These are phyloP conservation scores for Esteya vermicola DNA, from an alignment of 2,329 filamentous ascomycete species.

Conservation along the genomic window DNA sequence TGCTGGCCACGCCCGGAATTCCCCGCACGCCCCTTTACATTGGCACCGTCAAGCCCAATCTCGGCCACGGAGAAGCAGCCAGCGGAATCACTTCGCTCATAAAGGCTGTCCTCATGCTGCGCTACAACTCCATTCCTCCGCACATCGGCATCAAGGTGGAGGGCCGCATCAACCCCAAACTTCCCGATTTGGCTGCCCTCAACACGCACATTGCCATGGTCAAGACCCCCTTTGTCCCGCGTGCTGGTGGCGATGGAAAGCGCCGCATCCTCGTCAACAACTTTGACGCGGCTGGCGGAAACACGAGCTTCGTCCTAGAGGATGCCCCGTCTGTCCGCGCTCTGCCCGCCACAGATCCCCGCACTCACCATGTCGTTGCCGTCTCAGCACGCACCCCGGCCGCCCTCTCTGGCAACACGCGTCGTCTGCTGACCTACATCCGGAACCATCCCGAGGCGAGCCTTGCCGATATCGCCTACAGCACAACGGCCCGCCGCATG, in stretches of 20 bases:
- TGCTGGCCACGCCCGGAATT: slow-evolving; percentile 9
- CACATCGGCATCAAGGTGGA: slow-evolving; percentile 33
- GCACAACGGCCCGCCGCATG: slow-evolving; percentile 32
- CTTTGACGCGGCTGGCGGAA: slow-evolving; percentile 43
- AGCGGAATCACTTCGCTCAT: slow-evolving; percentile 27
- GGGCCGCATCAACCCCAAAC: slow-evolving; percentile 32
- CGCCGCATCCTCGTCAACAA: slow-evolving; percentile 29
- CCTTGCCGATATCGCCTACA: slow-evolving; percentile 36
- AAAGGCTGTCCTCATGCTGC: slow-evolving; percentile 34
- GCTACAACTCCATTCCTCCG: slow-evolving; percentile 31
- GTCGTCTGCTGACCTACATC: slow-evolving; percentile 26
- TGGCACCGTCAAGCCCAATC: slow-evolving; percentile 33
- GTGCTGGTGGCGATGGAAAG: not conserved
- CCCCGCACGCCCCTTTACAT: slow-evolving; percentile 19
- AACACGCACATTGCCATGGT: slow-evolving; percentile 41
- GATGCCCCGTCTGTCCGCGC: slow-evolving; percentile 20
- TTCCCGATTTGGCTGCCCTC: slow-evolving; percentile 47
- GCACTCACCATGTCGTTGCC: slow-evolving; percentile 26
- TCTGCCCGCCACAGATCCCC: slow-evolving; percentile 19
- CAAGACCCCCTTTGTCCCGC: slow-evolving; percentile 34
- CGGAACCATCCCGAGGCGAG: slow-evolving; percentile 20
- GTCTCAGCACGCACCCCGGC: slow-evolving; percentile 28
- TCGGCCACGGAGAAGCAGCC: slow-evolving; percentile 33
- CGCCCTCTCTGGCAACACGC: slow-evolving; percentile 28
- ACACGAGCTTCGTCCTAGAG: slow-evolving; percentile 36